Base-by-base conservation (phyloP, 306 rosid genomes). In the Pyrus communis region DNA sequence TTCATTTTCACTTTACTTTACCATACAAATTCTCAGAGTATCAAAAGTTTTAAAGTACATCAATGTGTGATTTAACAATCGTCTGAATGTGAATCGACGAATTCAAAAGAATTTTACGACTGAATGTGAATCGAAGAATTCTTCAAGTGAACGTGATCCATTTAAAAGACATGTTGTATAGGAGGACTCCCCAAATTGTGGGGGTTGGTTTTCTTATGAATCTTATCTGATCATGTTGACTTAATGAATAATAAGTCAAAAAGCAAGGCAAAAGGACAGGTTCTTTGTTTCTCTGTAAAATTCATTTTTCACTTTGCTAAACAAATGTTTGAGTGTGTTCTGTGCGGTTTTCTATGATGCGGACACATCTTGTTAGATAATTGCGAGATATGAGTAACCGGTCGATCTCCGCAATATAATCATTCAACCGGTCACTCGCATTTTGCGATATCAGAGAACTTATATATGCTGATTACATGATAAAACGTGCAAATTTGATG, bases 21-120 rank as follows among this genome's bases (percentile, higher is more conserved):
- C 25, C 45, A 27, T 21, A 11, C 78, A 30, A 28, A 31, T 27
- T 73, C 23, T 67, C 43, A 60, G 0, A 46, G 0, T 4, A 13
- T 3, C 2, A 7, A 46, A 46, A 46, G 3, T 46, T 46, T 8
- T 15, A 4, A 49, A 49, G 0, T 49, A 15, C 18, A 14, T 49
- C 3, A 1, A 15, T 15, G 0, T 49, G 17, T 4, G 0, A 2
- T 14, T 49, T 49, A 49, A 49, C 3, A 18, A 2, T 4, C 0
- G 21, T 0, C 1, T 49, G 19, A 14, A 49, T 49, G 21, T 15
- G 8, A 49, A 0, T 0, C 4, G 3, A 49, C 4, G 1, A 4
- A 49, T 1, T 49, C 1, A 4, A 49, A 5, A 15, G 3, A 4
- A 49, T 49, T 14, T 15, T 4, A 49, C 54, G 19, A 14, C 8